Base-by-base conservation (phyloP, 345 rosid genomes). In the Linum lewisii region DNA sequence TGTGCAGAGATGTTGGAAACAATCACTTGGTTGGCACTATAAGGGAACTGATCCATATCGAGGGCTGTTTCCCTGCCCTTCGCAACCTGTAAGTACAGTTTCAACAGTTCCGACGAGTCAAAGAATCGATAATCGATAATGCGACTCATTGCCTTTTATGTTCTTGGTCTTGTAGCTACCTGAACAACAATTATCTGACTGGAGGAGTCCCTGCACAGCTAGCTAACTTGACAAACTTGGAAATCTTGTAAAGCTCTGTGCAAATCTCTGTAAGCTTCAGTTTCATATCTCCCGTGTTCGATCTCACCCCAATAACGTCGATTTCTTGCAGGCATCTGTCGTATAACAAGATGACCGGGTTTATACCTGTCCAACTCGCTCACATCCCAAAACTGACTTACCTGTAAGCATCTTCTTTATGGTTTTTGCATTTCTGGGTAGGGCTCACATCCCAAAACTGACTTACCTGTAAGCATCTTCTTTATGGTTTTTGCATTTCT, bases 171-270 rank as follows among this genome's bases (percentile, higher is more conserved):
- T 78, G 64, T 68, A 92, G 97, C 62, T 92, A 88, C 64, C 69
- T 92, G 77, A 86, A 88, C 64, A 86, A 88, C 66, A 92, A 92
- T 69, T 92, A 86, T 67, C 76, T 92, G 65, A 88, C 90, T 55
- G 97, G 98, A 73, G 96, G 96, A 26, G 78, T 92, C 60, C 98
- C 98, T 37, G 83, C 95, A 24, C 97, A 92, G 67, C 87, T 92
- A 21, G 83, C 97, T 45, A 92, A 88, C 73, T 71, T 92, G 69
- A 84, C 86, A 64, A 84, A 79, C 73, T 70, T 92, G 80, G 98
- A 92, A 76, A 86, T 92, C 68, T 58, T 92, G 98, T 88, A 79
- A 29, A 88, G 93, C 71, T 61, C 37, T 19, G 13, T 50, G 54
- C 19, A 19, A 29, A 20, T 13, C 56, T 52, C 8, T n/a, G 1